phyloP scores from a whole-genome alignment of 2,329 filamentous ascomycete species.

The Xylariaceae sp. region DNA sequence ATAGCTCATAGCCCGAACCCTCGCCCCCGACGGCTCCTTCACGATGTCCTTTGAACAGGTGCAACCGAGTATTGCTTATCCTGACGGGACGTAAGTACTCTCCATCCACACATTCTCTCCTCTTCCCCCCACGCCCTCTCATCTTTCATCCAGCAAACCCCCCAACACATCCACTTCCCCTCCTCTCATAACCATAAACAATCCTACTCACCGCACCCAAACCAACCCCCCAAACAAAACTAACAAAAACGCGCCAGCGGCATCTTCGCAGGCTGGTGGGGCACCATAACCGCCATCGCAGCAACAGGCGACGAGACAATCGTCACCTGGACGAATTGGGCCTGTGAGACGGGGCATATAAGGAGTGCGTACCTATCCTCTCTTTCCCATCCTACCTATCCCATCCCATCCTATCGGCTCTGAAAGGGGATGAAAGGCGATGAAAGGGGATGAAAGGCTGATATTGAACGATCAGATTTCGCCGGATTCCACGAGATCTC shows the following conservation, averaged over 20 bases:
- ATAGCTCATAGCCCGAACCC: not conserved
- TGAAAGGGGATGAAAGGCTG: too few relatives aligned
- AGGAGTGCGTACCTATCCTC: not conserved
- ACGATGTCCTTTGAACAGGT: constrained; percentile 6
- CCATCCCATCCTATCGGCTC: too few relatives aligned
- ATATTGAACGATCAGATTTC: not conserved
- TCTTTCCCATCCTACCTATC: too few relatives aligned
- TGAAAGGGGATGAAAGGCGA: too few relatives aligned
- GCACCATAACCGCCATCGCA: not conserved
- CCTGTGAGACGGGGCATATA: constrained; percentile 4
- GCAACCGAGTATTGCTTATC: constrained; percentile 6
- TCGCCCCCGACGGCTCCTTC: not conserved
- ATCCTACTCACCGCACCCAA: too few relatives aligned
- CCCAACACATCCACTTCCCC: too few relatives aligned
- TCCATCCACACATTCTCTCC: too few relatives aligned
- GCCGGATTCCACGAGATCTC: constrained; percentile 10
- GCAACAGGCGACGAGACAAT: constrained; percentile 3
- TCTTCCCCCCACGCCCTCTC: too few relatives aligned
- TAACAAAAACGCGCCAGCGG: not conserved
- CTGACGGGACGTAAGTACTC: constrained; percentile 6
- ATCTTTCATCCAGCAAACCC: too few relatives aligned
- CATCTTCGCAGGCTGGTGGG: constrained; percentile 4
- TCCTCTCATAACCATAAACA: too few relatives aligned
- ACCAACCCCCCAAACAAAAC: not conserved
- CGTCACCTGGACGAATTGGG: too few relatives aligned